Percentiles rank a stretch among this genome's conserved stretches.
These are phyloP conservation scores for Fusarium chlamydosporum DNA, from an alignment of 2,329 filamentous ascomycete genomes.

Conservation along the genomic window DNA sequence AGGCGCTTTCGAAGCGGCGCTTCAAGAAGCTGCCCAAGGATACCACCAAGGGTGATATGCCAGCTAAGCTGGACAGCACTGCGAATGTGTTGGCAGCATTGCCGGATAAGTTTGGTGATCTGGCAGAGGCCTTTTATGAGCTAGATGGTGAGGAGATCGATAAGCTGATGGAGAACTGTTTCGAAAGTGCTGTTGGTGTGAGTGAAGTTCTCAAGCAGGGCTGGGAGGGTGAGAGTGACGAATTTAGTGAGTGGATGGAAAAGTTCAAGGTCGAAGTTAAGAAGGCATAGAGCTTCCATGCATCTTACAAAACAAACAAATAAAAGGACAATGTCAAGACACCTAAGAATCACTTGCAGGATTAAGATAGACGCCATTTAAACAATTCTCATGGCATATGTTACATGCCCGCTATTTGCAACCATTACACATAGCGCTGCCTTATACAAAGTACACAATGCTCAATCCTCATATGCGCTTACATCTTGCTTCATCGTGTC, in stretches of 20 bases:
- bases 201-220: constrained; percentile 68
- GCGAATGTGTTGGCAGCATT: constrained; percentile 70
- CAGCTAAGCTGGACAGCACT: constrained; percentile 67
- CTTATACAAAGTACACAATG: constrained; percentile 50
- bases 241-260: constrained; percentile 82
- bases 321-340: neutral
- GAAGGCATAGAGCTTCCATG: constrained; percentile 50
- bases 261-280: constrained; percentile 69
- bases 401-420: constrained; percentile 33
- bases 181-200: constrained; percentile 69
- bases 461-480: constrained; percentile 14
- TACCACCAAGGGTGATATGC: constrained; percentile 51
- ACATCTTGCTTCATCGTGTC: constrained; percentile 10
- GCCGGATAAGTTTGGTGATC: constrained; percentile 77
- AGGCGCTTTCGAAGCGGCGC: constrained; percentile 77
- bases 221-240: constrained; percentile 78
- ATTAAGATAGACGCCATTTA: constrained; percentile 1
- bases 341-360: constrained; percentile 46
- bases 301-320: neutral
- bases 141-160: constrained; percentile 72
- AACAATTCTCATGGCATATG: constrained; percentile 27
- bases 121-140: constrained; percentile 81
- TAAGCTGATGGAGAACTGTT: constrained; percentile 69
- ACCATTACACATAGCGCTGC: constrained; percentile 24
- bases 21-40: constrained; percentile 69